Evolutionary conservation across 2,329 filamentous ascomycete species (phyloP).

Genomic region (Seiridium unicorne): DNA sequence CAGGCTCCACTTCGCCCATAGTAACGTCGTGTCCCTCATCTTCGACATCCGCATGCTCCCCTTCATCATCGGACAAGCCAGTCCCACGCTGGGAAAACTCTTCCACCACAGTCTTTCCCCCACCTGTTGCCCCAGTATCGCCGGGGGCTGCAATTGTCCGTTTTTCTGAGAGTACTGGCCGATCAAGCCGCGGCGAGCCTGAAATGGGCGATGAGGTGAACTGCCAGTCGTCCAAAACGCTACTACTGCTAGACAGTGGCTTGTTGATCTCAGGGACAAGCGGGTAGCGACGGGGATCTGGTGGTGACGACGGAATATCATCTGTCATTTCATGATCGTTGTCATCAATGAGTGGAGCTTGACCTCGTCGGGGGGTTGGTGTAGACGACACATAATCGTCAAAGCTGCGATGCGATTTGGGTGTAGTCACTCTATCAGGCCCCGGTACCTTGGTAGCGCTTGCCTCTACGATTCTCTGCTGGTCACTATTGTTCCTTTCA

Average conservation of each 20-base stretch:
- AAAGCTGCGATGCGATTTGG: conserved; percentile 41
- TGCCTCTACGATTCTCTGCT: conserved; percentile 3
- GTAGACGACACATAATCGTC: conserved; percentile 58
- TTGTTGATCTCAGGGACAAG: conserved; percentile 48
- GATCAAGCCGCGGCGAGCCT: conserved; percentile 43
- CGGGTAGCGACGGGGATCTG: conserved; percentile 51
- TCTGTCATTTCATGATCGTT: conserved; percentile 48
- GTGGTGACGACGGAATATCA: conserved; percentile 56
- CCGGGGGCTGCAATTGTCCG: background rate
- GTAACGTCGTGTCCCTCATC: conserved; percentile 1
- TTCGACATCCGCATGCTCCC: conserved; percentile 8
- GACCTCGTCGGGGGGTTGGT: conserved; percentile 58
- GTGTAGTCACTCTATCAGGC: conserved; percentile 38
- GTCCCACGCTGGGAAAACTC: too few species aligned
- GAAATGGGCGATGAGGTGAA: conserved; percentile 55
- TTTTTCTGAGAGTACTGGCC: conserved; percentile 17
- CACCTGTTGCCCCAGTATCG: too few species aligned
- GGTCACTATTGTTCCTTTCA: conserved; percentile 16
- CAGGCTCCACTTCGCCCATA: background rate
- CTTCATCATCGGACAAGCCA: background rate
- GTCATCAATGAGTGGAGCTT: conserved; percentile 41
- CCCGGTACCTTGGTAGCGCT: conserved; percentile 12
- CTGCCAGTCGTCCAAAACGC: conserved; percentile 46
- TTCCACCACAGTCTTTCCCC: too few species aligned
- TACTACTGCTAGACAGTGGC: conserved; percentile 42